Evolutionary conservation across 1,284 basidiomycete genomes (phyloP).

Genomic region (Microstroma glucosiphilum): DNA sequence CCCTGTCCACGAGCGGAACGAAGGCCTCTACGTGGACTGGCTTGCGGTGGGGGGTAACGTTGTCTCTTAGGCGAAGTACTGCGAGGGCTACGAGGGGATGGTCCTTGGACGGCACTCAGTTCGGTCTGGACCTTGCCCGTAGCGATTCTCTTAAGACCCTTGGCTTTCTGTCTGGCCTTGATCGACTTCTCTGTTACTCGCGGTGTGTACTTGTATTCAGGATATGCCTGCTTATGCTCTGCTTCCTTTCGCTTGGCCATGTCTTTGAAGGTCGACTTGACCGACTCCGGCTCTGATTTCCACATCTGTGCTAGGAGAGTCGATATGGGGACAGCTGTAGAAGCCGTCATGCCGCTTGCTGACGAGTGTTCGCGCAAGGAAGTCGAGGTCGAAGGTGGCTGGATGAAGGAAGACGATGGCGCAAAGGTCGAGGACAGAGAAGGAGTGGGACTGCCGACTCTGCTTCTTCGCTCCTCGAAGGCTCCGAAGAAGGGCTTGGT

Average conservation of each 20-base stretch:
- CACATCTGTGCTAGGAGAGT: not conserved
- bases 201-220: slow-evolving; percentile 2
- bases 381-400: not conserved
- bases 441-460: not conserved
- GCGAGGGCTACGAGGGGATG: no score
- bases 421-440: not conserved
- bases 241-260: not conserved
- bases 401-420: not conserved
- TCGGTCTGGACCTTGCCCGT: no score
- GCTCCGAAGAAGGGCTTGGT: not conserved
- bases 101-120: no score
- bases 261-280: not conserved
- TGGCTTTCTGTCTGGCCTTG: not conserved
- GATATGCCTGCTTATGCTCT: not conserved
- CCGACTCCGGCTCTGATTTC: not conserved
- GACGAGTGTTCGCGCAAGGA: not conserved
- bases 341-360: not conserved
- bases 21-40: no score
- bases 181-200: not conserved
- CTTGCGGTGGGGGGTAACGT: no score
- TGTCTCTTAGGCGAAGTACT: no score
- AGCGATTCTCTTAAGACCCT: not conserved
- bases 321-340: not conserved
- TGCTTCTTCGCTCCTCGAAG: no score
- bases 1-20: no score